Evolutionary conservation across 306 rosid genomes (phyloP).

Genomic region (Mucuna pruriens): DNA sequence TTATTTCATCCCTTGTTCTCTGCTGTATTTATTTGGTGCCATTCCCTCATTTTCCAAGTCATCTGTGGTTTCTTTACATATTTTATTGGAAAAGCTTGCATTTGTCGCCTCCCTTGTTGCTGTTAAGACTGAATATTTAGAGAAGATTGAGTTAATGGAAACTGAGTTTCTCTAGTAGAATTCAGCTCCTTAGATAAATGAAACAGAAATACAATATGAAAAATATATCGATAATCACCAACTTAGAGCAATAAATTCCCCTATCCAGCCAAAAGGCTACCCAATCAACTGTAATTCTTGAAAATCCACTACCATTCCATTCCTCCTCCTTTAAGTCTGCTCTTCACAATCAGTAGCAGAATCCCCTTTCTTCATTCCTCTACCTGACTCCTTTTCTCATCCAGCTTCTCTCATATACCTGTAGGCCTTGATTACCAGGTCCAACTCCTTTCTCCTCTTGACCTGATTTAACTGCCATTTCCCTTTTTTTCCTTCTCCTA

Average conservation of each 20-base stretch:
- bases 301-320: background rate
- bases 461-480: background rate
- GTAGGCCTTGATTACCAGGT: background rate
- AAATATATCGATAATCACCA: background rate
- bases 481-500: background rate
- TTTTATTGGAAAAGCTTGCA: background rate
- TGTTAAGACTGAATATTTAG: background rate
- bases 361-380: background rate
- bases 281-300: background rate
- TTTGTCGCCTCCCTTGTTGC: slow-evolving; percentile 17
- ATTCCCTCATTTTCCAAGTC: slow-evolving; percentile 3
- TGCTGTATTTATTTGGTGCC: background rate
- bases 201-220: background rate
- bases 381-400: background rate
- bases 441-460: background rate
- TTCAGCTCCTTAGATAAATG: background rate
- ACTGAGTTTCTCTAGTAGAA: background rate
- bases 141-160: background rate
- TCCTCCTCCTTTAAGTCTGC: background rate
- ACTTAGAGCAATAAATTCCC: background rate
- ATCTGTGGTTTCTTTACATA: background rate
- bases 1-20: background rate
- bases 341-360: background rate
- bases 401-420: background rate
- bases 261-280: background rate